Base-by-base conservation (phyloP, 2,329 filamentous ascomycete species). In the Nothopassalora personata region DNA sequence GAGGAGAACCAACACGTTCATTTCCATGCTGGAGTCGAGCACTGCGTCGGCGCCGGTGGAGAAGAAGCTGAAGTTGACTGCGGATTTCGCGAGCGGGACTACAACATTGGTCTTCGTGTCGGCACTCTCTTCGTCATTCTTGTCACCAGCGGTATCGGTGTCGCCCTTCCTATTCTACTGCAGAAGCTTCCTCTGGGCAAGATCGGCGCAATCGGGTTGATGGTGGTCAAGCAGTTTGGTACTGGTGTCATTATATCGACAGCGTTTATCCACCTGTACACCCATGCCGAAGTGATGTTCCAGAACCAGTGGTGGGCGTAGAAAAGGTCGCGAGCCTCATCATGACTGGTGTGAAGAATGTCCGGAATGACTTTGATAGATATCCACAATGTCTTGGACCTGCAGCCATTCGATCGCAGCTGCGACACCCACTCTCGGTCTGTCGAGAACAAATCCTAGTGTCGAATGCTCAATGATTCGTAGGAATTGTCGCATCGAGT, bases 1-100 rank as follows among this genome's bases (percentile, higher is more conserved):
- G 51, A 53, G 34, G 54, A 58, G 54, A 54, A 58, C 11, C 23
- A 53, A 39, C 49, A 83, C 66, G 90, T 87, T 65, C 88, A 91
- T 68, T 89, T 87, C 72, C 88, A 91, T 66, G 87, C 87, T 9
- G 87, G 87, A 39, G 85, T 91, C 23, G 86, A 90, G 86, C 83
- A 89, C 66, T 89, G 86, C 63, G 79, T 82, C 11, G 79, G 80
- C 7, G 76, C 70, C 13, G 75, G 74, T 10, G 78, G 79, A 58
- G 70, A 71, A 53, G 65, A 68, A 27, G 67, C 67, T 27, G 59
- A 61, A 3, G 30, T 64, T 3, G 75, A 67, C 23, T 88, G 86
- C 68, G 76, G 77, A 1, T 75, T 74, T 10, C 72, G 69, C 9
- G 71, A 76, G 36, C 75, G 87, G 53, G 76, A 83, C 33, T 91